Conservation (phyloP, 2,329 filamentous ascomycete genomes). For the Cladosporium sp. region DNA sequence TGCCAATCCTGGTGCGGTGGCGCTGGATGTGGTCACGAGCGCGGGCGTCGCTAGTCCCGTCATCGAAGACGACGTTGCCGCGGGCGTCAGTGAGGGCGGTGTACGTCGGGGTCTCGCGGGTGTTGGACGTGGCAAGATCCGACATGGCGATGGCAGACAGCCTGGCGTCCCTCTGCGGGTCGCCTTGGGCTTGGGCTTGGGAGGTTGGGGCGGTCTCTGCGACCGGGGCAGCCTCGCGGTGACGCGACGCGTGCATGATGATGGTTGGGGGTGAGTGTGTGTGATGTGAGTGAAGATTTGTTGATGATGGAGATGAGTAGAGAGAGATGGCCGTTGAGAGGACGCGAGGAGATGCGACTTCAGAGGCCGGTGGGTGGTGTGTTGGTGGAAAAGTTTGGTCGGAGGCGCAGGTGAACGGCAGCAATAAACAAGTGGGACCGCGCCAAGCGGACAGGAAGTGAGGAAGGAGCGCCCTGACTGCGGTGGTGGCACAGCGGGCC, state of each 20-base stretch:
- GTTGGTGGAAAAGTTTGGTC: background rate
- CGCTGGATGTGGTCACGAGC: background rate
- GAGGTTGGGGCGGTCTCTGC: no score
- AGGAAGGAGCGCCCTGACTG: background rate
- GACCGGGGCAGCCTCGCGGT: background rate
- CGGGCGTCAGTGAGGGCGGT: background rate
- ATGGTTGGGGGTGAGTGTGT: background rate
- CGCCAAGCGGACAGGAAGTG: background rate
- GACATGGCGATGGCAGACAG: background rate
- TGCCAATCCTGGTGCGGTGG: background rate
- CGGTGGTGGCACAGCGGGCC: background rate
- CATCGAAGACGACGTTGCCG: background rate
- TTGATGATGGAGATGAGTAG: background rate
- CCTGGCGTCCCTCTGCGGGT: background rate
- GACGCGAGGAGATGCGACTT: no score
- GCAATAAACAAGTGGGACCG: background rate
- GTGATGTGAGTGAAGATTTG: background rate
- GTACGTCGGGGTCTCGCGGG: background rate
- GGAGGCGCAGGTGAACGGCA: background rate
- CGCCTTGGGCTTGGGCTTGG: no score
- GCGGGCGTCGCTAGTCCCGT: background rate
- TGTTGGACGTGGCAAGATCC: background rate
- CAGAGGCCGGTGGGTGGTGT: constrained; percentile 19
- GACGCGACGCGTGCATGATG: background rate
- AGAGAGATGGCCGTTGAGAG: background rate